A percentile compares a stretch with the other conserved stretches of the same genome.
Conservation (phyloP, 2,329 filamentous ascomycete species). For the Rhexocercosporidium sp. region DNA sequence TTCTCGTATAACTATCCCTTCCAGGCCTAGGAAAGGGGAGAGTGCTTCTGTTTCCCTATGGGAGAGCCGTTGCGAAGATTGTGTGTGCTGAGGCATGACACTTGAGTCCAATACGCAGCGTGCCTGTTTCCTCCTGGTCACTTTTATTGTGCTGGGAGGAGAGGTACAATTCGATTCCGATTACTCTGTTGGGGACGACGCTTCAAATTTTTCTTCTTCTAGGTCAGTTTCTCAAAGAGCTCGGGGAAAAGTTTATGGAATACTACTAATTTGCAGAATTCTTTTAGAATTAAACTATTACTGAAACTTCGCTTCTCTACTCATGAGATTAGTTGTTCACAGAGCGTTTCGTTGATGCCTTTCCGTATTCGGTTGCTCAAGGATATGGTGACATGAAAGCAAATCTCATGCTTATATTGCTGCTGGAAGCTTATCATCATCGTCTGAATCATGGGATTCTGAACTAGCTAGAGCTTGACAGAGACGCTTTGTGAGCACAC, state of each 20-base stretch:
- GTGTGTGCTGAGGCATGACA: conserved; percentile 70
- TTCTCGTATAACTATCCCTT: conserved; percentile 38
- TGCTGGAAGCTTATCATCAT: too few species aligned
- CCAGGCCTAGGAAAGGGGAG: conserved; percentile 41
- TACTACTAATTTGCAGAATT: conserved; percentile 39
- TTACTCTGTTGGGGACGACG: conserved; percentile 45
- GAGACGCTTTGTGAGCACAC: too few species aligned
- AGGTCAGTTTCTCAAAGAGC: conserved; percentile 32
- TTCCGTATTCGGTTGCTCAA: too few species aligned
- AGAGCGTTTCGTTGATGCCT: too few species aligned
- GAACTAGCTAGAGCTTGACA: too few species aligned
- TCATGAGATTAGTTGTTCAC: too few species aligned
- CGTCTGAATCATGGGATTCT: too few species aligned
- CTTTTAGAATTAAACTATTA: background rate
- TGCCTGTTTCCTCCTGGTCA: conserved; percentile 49
- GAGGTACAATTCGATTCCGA: conserved; percentile 47
- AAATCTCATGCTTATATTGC: too few species aligned
- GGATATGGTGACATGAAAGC: too few species aligned
- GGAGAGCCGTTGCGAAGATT: conserved; percentile 95
- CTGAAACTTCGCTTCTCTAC: too few species aligned
- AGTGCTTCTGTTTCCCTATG: conserved; percentile 67
- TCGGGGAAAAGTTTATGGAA: conserved; percentile 36
- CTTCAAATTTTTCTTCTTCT: conserved; percentile 38
- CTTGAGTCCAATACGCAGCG: conserved; percentile 97
- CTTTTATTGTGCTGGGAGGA: conserved; percentile 30